Evolutionary conservation across 1,139 yeast species (phyloP).

Genomic region (Williopsis jadinii): DNA sequence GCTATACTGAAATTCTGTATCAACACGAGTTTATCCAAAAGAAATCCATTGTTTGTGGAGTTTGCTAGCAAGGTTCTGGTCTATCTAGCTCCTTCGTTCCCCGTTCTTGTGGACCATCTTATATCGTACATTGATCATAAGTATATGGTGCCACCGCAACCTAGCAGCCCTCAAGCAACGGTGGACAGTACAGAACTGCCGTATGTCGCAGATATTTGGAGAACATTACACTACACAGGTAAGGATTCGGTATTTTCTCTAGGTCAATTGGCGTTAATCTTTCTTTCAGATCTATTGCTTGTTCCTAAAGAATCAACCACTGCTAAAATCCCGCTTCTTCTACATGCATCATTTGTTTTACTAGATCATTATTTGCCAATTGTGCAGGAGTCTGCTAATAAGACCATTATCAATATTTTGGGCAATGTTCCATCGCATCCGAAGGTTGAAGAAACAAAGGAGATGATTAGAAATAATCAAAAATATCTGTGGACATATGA

Average conservation of each 20-base stretch:
- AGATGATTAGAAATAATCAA: constrained; percentile 42
- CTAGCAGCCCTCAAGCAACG: constrained; percentile 22
- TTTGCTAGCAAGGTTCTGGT: constrained; percentile 76
- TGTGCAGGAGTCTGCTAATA: constrained; percentile 80
- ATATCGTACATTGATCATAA: constrained; percentile 71
- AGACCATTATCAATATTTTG: constrained; percentile 65
- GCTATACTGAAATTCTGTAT: constrained; percentile 67
- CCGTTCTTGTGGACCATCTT: constrained; percentile 61
- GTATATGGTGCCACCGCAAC: constrained; percentile 73
- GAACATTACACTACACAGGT: constrained; percentile 48
- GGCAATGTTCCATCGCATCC: constrained; percentile 53
- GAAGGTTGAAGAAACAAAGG: constrained; percentile 45
- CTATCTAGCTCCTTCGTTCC: constrained; percentile 55
- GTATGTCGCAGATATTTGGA: constrained; percentile 67
- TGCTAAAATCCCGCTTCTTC: constrained; percentile 59
- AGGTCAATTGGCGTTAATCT: constrained; percentile 81
- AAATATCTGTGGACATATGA: constrained; percentile 77
- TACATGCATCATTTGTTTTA: constrained; percentile 76
- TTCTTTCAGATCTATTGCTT: constrained; percentile 74
- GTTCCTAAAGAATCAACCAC: constrained; percentile 50
- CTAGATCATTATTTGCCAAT: constrained; percentile 81
- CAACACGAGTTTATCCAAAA: constrained; percentile 59
- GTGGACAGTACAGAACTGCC: constrained; percentile 40
- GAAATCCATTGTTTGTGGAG: constrained; percentile 71
- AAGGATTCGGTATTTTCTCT: constrained; percentile 77